phyloP scores from a whole-genome alignment of 768 basidiomycete genomes.

The Mycena filopes region DNA sequence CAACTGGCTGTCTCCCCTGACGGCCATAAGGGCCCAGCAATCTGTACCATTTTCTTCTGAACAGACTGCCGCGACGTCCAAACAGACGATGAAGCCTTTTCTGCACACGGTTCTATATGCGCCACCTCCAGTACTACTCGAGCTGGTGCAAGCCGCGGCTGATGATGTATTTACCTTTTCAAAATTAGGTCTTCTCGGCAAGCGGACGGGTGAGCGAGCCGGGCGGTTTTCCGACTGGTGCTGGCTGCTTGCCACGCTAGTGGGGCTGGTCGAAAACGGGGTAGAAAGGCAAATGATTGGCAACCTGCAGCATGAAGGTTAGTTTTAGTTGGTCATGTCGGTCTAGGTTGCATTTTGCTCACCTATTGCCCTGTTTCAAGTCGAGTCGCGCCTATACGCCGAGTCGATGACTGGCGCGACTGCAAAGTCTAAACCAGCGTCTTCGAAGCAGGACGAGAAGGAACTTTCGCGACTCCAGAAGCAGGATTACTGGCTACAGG shows the following conservation, averaged over 20 bases:
- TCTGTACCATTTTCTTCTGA: slow-evolving; percentile 68
- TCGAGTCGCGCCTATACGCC: slow-evolving; percentile 76
- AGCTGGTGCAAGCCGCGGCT: slow-evolving; percentile 76
- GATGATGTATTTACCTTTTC: slow-evolving; percentile 87
- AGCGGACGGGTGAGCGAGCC: slow-evolving; percentile 72
- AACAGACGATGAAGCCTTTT: slow-evolving; percentile 65
- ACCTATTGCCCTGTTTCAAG: slow-evolving; percentile 46
- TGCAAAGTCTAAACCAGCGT: slow-evolving; percentile 71
- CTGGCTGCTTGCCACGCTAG: slow-evolving; percentile 84
- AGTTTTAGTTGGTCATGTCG: slow-evolving; percentile 26
- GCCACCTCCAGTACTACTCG: slow-evolving; percentile 84
- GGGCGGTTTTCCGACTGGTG: slow-evolving; percentile 86
- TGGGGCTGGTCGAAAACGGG: slow-evolving; percentile 84
- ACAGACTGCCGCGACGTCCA: slow-evolving; percentile 47
- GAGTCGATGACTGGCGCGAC: slow-evolving; percentile 81
- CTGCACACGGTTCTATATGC: slow-evolving; percentile 81
- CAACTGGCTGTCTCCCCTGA: slow-evolving; percentile 86
- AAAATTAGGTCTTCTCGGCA: slow-evolving; percentile 73
- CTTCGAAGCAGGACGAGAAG: slow-evolving; percentile 71
- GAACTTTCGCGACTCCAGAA: slow-evolving; percentile 74
- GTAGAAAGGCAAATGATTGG: slow-evolving; percentile 80
- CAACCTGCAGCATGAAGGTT: slow-evolving; percentile 72
- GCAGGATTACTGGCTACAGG: slow-evolving; percentile 81
- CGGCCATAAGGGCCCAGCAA: slow-evolving; percentile 76
- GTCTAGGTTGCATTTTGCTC: slow-evolving; percentile 17